Evolutionary conservation across 257 asterid species (phyloP), one percentile per base, ranked within the genome.

Genomic region (Solanum raphanifolium): DNA sequence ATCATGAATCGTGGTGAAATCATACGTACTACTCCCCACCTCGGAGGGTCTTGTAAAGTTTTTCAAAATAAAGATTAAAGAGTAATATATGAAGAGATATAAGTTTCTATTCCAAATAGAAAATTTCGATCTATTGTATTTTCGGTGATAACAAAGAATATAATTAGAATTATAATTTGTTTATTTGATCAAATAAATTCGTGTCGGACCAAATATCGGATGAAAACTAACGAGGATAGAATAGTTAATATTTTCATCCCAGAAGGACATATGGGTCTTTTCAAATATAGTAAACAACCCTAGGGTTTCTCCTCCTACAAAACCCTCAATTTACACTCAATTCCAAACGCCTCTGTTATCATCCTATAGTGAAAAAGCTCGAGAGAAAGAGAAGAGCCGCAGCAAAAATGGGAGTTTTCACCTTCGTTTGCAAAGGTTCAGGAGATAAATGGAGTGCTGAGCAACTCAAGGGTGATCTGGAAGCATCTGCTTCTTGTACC

Each of bases 321-420:
- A 86, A 86, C 5, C 43, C 43, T 43, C 85, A 43, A 10, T 13
- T 25, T 9, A 43, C 66, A 27, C 66, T 15, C 27, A 43, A 16
- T 4, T 83, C 13, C 0, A 0, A 32, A 7, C 85, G 66, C 66
- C 34, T 31, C 39, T 9, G n/a, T 20, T 16, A 7, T 55, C 38
- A 4, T 16, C 25, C 11, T 55, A 3, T 41, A n/a, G 8, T 4
- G 62, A 18, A 55, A 55, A 6, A 55, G 10, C 65, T 6, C n/a
- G 65, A 55, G 7, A 48, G 7, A 25, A 65, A 23, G 10, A 89
- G 35, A 31, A 9, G 60, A 13, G 36, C 31, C 32, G 25, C 83
- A 36, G 34, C 32, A 46, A 71, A 29, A 81, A 94, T 94, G 98
- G 96, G 96, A 87, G 98, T 94, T 6, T 94, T 88, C 71, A 94